A percentile compares a stretch with the other conserved stretches of the same genome.
Conservation (phyloP, 1,139 yeast species). For the Hemisphaericaspora subhashii region DNA sequence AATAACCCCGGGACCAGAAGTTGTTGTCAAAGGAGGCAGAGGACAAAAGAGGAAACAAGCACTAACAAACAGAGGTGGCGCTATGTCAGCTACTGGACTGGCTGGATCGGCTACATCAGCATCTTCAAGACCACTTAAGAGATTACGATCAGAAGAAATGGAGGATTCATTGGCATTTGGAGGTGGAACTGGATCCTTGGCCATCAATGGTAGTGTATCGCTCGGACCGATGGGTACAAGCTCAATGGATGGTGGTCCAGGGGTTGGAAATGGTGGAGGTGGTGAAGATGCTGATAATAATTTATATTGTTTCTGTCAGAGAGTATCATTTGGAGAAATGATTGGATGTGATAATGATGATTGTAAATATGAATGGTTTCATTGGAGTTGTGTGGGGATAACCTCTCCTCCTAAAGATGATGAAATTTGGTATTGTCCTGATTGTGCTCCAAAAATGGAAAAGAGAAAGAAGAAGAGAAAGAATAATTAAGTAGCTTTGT, state of each 20-base stretch:
- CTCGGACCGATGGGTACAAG: constrained; percentile 16
- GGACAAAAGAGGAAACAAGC: constrained; percentile 30
- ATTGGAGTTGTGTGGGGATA: constrained; percentile 81
- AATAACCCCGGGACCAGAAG: constrained; percentile 23
- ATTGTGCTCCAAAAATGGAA: constrained; percentile 55
- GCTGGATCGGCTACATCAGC: no score
- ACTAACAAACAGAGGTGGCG: constrained; percentile 19
- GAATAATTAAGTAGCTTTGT: constrained; percentile 9
- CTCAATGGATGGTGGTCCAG: constrained; percentile 18
- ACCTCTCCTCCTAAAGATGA: constrained; percentile 67
- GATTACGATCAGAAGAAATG: constrained; percentile 27
- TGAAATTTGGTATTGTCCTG: constrained; percentile 71
- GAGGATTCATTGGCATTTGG: constrained; percentile 15
- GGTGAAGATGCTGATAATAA: constrained; percentile 66
- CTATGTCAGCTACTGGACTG: constrained; percentile 7
- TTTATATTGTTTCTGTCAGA: constrained; percentile 78
- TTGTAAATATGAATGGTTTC: constrained; percentile 88
- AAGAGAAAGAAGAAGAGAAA: constrained; percentile 47
- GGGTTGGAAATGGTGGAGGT: constrained; percentile 10
- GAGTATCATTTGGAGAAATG: constrained; percentile 88
- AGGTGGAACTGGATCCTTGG: constrained; percentile 14
- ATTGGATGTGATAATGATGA: constrained; percentile 85
- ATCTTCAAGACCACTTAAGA: constrained; percentile 25
- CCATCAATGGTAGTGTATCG: constrained; percentile 13
- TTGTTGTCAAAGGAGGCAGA: constrained; percentile 16